These are phyloP conservation scores for Sophora flavescens DNA, from an alignment of 306 rosid genomes.

Conservation along the genomic window DNA sequence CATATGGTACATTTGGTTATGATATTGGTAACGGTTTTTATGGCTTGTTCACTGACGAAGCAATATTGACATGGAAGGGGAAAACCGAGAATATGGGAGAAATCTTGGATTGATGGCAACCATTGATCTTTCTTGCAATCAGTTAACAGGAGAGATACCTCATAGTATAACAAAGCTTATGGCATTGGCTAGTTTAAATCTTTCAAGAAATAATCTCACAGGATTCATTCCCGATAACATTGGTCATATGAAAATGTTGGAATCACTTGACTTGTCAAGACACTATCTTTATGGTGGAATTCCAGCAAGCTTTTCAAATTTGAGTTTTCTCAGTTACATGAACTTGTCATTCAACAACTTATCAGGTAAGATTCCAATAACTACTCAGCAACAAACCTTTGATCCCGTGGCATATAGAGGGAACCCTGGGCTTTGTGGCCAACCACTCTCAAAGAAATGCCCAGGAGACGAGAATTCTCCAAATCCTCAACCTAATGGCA, in stretches of 20 bases:
- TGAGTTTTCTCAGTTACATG: neutral
- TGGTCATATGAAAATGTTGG: slow-evolving; percentile 43
- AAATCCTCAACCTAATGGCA: neutral
- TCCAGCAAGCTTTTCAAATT: slow-evolving; percentile 12
- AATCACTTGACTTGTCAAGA: slow-evolving; percentile 48
- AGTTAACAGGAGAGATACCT: slow-evolving; percentile 48
- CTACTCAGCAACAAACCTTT: slow-evolving; percentile 40
- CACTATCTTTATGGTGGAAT: slow-evolving; percentile 16
- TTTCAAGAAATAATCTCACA: slow-evolving; percentile 42
- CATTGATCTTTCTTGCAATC: slow-evolving; percentile 53
- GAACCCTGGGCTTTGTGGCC: slow-evolving; percentile 48
- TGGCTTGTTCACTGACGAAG: neutral
- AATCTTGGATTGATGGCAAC: slow-evolving; percentile 19
- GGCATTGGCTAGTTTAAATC: slow-evolving; percentile 43
- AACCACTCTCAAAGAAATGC: slow-evolving; percentile 28
- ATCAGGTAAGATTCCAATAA: slow-evolving; percentile 24
- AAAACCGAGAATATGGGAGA: slow-evolving; percentile 35
- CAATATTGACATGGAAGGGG: slow-evolving; percentile 43
- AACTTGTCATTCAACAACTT: slow-evolving; percentile 26
- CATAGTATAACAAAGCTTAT: slow-evolving; percentile 29
- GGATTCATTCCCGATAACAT: slow-evolving; percentile 47
- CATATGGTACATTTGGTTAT: neutral
- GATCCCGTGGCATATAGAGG: slow-evolving; percentile 26
- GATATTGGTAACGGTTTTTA: neutral
- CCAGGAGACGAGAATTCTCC: neutral